Evolutionary conservation across 768 basidiomycete species (phyloP), one percentile per base, ranked within the genome.

Genomic region (Galerina marginata): DNA sequence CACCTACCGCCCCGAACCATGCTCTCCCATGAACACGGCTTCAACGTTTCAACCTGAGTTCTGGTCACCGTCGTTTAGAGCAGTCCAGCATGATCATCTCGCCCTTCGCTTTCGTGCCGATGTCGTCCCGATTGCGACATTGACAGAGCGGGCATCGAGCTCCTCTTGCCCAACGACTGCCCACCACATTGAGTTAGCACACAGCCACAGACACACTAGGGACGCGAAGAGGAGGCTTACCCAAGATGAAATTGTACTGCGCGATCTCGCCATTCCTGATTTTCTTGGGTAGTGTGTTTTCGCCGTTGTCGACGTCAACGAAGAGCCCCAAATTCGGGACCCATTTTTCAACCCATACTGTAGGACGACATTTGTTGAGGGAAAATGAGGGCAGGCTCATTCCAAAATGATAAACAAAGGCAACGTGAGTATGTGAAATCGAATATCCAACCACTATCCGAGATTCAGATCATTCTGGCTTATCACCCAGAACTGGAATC

Each of bases 241-340:
- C 95, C 65, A 99, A 83, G 67, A 98, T 94, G 73, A 97, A 98
- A 77, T 99, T 99, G 78, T 96, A 97, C 74, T 98, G 96, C 36
- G 95, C 93, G 64, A 96, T 87, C 78, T 99, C 96, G 20, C 93
- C 96, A 72, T 99, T 98, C 29, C 96, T 85, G 69, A 99, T 93
- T 83, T 98, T 99, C 86, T 99, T 99, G 60, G 87, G 90, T 26
- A 99, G 84, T 0, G 97, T 99, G 69, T 97, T 90, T 43, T 90
- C 88, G 38, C 92, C 88, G 65, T 96, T 89, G 75, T 99, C 97
- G 15, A 93, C 94, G 67, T 99, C 97, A 46, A 91, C 90, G 70
- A 86, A 98, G 50, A 99, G 75, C 2, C 93, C 94, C 20, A 20
- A 20, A 20, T 20, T 20, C 20, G 2, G 20, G 20, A 20, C 20